A percentile compares a stretch with the other conserved stretches of the same genome.
Evolutionary conservation across 768 basidiomycete species (phyloP).

Genomic region (Termitomyces sp.): DNA sequence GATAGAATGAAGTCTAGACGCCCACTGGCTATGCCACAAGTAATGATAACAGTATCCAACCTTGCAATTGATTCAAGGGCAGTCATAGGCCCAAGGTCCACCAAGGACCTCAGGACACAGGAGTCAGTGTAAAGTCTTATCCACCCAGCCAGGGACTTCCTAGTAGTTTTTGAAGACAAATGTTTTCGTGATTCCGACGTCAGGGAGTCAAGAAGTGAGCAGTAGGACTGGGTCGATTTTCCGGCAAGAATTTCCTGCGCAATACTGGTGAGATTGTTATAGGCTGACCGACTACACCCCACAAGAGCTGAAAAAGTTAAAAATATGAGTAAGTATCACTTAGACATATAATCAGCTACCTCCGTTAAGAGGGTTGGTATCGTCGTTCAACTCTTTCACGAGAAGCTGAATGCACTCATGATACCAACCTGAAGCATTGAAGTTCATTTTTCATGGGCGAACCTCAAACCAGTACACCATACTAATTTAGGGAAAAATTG

Average conservation of each 20-base stretch:
- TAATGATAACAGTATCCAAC: conserved; percentile 78
- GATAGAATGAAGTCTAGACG: conserved; percentile 58
- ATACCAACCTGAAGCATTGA: conserved; percentile 6
- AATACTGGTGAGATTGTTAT: conserved; percentile 5
- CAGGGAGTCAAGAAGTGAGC: conserved; percentile 32
- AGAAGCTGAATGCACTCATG: conserved; percentile 11
- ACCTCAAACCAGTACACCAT: conserved; percentile 1
- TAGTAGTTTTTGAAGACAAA: conserved; percentile 38
- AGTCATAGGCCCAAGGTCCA: conserved; percentile 23
- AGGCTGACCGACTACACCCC: conserved; percentile 5
- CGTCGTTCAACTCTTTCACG: conserved; percentile 10
- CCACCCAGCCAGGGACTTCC: conserved; percentile 40
- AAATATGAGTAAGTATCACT: neutral
- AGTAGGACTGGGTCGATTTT: conserved; percentile 3
- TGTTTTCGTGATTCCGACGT: conserved; percentile 33
- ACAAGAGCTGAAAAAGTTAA: conserved; percentile 3
- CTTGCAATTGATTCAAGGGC: conserved; percentile 45
- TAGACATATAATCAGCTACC: conserved; percentile 1
- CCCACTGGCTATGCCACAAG: conserved; percentile 70
- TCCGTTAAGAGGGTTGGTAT: conserved; percentile 8
- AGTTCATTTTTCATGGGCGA: conserved; percentile 9
- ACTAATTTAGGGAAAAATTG: conserved; percentile 20
- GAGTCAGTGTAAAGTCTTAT: conserved; percentile 75
- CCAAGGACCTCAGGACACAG: conserved; percentile 52
- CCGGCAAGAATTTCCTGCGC: conserved; percentile 7